These are phyloP conservation scores for Pestalotiopsis sp. DNA, from an alignment of 2,329 filamentous ascomycete genomes.

Conservation along the genomic window DNA sequence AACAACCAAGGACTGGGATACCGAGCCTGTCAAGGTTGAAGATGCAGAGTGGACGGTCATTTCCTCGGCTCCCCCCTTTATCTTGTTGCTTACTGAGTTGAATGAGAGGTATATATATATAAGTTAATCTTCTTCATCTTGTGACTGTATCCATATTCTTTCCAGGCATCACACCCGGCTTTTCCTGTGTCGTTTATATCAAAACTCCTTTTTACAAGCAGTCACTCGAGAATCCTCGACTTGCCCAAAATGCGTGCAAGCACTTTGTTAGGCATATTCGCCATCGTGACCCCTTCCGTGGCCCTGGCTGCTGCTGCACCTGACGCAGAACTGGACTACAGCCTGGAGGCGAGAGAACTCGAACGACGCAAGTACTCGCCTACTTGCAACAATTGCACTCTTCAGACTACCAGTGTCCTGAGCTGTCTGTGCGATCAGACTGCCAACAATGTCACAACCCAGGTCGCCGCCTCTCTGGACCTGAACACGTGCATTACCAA, in stretches of 20 bases:
- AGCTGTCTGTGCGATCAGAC: neutral
- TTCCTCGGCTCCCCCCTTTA: neutral
- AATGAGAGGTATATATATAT: neutral
- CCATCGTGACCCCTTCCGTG: neutral
- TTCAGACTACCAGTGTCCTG: neutral
- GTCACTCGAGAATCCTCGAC: neutral
- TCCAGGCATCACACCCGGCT: too few relatives aligned
- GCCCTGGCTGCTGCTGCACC: neutral
- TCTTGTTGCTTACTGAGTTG: neutral
- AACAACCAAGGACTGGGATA: neutral
- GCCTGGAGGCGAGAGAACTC: neutral
- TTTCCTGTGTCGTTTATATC: neutral
- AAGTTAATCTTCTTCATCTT: neutral
- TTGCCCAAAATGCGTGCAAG: neutral
- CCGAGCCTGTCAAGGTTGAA: neutral
- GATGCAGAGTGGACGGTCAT: too few relatives aligned
- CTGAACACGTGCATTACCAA: neutral
- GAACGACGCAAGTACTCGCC: neutral
- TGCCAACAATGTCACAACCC: neutral
- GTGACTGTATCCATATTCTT: neutral
- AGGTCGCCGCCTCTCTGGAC: neutral
- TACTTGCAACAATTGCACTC: neutral
- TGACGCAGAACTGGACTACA: neutral
- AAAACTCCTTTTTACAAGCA: neutral
- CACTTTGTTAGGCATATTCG: neutral